phyloP scores from a whole-genome alignment of 352 stramenopile genomes.

The Hyphochytrium catenoides region DNA sequence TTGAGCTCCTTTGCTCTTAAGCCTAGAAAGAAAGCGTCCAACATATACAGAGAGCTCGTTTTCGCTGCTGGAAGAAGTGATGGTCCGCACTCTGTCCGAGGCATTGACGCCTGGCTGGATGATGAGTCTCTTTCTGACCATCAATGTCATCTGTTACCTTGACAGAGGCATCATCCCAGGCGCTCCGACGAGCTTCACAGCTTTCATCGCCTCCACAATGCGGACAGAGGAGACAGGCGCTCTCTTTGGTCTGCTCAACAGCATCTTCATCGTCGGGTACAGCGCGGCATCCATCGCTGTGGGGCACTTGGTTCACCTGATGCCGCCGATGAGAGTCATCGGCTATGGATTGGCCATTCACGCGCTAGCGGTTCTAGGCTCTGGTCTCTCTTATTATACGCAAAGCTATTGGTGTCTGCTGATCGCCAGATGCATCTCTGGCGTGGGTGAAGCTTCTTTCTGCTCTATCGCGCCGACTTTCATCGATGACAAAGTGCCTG shows the following conservation, averaged over 20 bases:
- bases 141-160: constrained; percentile 4
- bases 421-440: constrained; percentile 1
- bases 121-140: no score
- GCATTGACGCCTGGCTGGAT: no score
- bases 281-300: neutral
- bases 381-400: constrained; percentile 1
- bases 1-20: no score
- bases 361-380: neutral
- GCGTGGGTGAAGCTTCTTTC: constrained; percentile 6
- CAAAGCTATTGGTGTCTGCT: constrained; percentile 3
- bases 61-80: no score
- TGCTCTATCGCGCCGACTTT: constrained; percentile 2
- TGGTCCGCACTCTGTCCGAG: no score
- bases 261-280: constrained; percentile 4
- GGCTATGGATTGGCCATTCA: neutral
- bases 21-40: no score
- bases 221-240: neutral
- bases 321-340: neutral
- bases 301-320: no score
- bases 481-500: constrained; percentile 3
- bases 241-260: constrained; percentile 5
- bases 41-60: no score
- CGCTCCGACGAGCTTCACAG: constrained; percentile 5
- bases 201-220: constrained; percentile 4
- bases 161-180: constrained; percentile 5